phyloP scores from a whole-genome alignment of 345 rosid species.

The Toxicodendron radicans region DNA sequence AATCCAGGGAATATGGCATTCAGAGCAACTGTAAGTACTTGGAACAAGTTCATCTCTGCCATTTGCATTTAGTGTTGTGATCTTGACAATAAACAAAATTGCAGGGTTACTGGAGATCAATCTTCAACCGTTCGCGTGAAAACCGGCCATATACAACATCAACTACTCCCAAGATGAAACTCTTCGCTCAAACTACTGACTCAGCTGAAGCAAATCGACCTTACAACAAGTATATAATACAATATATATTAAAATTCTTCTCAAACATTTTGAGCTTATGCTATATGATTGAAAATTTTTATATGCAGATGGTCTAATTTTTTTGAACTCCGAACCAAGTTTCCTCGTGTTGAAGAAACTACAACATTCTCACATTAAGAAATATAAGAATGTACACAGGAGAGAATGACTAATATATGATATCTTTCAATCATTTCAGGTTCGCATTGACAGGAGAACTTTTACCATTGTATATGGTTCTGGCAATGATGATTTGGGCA shows the following conservation, averaged over 20 bases:
- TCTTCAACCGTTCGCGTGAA: conserved; percentile 8
- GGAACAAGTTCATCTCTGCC: too few relatives aligned
- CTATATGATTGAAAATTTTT: too few relatives aligned
- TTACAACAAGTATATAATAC: conserved; percentile 10
- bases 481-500: conserved; percentile 40
- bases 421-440: conserved; percentile 21
- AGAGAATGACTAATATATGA: too few relatives aligned
- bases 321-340: too few relatives aligned
- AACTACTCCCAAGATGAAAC: conserved; percentile 17
- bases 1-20: conserved; percentile 26
- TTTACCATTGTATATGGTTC: conserved; percentile 42
- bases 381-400: too few relatives aligned
- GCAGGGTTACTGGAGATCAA: conserved; percentile 29
- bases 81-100: not conserved
- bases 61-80: not conserved
- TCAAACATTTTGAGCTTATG: too few relatives aligned
- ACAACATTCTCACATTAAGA: too few relatives aligned
- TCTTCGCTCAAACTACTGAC: not conserved
- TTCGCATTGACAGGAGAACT: conserved; percentile 34
- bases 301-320: too few relatives aligned
- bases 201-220: not conserved
- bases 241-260: too few relatives aligned
- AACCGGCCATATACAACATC: conserved; percentile 25
- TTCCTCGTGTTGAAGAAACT: too few relatives aligned
- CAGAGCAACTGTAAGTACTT: conserved; percentile 23